phyloP scores from a whole-genome alignment of 192 early-diverging fungal genomes.

The Chytriomyces confervae region DNA sequence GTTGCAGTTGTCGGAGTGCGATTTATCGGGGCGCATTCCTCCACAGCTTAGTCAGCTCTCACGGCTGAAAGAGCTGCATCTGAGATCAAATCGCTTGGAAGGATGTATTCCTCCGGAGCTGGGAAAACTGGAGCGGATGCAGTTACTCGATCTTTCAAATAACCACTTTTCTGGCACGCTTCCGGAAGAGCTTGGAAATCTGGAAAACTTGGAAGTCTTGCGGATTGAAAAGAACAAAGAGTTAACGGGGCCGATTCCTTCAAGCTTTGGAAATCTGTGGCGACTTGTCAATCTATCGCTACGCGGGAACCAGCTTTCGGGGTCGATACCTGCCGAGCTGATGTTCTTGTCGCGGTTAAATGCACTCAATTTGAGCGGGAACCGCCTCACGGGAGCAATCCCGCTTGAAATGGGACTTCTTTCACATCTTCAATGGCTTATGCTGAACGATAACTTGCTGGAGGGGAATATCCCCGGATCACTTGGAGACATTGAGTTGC shows the following conservation, averaged over 20 bases:
- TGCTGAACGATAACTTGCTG: neutral
- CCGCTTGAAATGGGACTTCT: too few species aligned
- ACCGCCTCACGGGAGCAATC: too few species aligned
- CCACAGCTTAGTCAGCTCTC: neutral
- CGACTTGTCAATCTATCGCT: neutral
- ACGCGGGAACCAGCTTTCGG: neutral
- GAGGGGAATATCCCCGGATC: neutral
- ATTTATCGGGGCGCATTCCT: neutral
- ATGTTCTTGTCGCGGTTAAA: neutral
- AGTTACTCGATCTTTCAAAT: neutral
- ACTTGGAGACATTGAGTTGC: neutral
- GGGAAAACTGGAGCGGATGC: neutral
- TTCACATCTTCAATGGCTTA: neutral
- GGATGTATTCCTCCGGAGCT: conserved; percentile 1
- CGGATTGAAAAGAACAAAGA: neutral
- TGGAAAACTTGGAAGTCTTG: neutral
- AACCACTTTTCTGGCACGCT: neutral
- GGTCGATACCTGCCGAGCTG: neutral
- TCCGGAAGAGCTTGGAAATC: neutral
- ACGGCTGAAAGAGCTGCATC: neutral
- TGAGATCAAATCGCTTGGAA: neutral
- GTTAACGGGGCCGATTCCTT: neutral
- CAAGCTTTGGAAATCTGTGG: neutral
- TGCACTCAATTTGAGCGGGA: too few species aligned
- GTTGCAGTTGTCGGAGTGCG: neutral